Base-by-base conservation (phyloP, 2,329 filamentous ascomycete genomes). In the Diaporthe aspalathi region DNA sequence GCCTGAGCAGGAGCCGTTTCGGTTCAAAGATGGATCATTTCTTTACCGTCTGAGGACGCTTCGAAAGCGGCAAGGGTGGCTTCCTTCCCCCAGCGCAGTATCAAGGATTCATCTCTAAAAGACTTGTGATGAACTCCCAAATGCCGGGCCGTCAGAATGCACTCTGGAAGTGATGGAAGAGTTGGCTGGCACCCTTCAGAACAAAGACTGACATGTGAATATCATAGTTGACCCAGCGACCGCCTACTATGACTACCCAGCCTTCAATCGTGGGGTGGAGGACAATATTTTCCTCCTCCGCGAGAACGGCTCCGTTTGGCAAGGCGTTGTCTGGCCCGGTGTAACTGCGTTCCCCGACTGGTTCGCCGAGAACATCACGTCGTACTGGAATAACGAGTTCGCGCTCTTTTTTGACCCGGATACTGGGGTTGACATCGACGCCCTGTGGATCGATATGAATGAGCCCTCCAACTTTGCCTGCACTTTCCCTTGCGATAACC, bases 311-410 rank as follows among this genome's bases (percentile, higher is more conserved):
- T 86, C 85, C 1, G 80, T 84, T 65, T 89, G 72, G 81, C 80
- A 87, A 54, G 89, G 92, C 20, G 91, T 94, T 20, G 93, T 95
- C 27, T 95, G 93, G 93, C 91, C 93, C 7, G 93, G 93, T 56
- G 86, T 90, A 17, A 88, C 91, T 0, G 91, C 88, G 14, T 94
- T 91, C 80, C 92, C 92, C 0, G 93, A 95, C 78, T 95, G 93
- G 93, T 94, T 94, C 77, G 83, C 90, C 22, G 85, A 87, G 9
- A 89, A 89, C 66, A 88, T 89, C 1, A 86, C 90, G 60, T 76
- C 81, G 1, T 96, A 90, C 80, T 95, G 93, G 93, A 90, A 89
- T 74, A 84, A 85, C 5, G 88, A 95, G 77, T 91, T 95, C 75
- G 79, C 78, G 0, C 79, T 77, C 1, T 93, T 93, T 82, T 94